These are phyloP conservation scores for Myotisia sp. DNA, from an alignment of 2,329 filamentous ascomycete species.

Conservation along the genomic window DNA sequence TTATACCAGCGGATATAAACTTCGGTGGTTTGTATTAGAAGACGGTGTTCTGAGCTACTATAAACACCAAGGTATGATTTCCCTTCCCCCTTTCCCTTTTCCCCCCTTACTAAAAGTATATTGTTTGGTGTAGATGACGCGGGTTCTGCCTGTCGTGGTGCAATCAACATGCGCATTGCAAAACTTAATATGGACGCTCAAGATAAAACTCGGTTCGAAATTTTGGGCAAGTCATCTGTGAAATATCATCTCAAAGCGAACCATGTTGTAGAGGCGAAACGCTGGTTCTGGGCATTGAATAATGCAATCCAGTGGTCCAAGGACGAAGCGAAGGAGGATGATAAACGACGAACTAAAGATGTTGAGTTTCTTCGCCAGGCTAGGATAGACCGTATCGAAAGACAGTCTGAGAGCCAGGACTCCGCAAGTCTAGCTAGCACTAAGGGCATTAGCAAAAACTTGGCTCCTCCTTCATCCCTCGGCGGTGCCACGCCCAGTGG, in stretches of 20 bases:
- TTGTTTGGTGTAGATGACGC: slow-evolving; percentile 60
- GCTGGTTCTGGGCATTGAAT: slow-evolving; percentile 98
- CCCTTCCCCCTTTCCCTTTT: neutral
- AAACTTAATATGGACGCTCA: slow-evolving; percentile 89
- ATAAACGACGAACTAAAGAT: slow-evolving; percentile 57
- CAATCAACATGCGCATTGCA: slow-evolving; percentile 97
- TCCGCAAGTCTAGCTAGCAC: slow-evolving; percentile 17
- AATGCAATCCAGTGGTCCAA: slow-evolving; percentile 98
- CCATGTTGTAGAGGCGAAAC: slow-evolving; percentile 92
- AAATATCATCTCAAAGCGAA: slow-evolving; percentile 98
- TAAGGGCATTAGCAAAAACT: slow-evolving; percentile 24
- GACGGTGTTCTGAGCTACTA: slow-evolving; percentile 97
- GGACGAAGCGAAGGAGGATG: slow-evolving; percentile 86
- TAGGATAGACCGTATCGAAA: slow-evolving; percentile 56
- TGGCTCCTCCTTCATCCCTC: slow-evolving; percentile 22
- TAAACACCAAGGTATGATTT: slow-evolving; percentile 70
- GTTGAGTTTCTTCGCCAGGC: slow-evolving; percentile 65
- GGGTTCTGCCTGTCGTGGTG: slow-evolving; percentile 86
- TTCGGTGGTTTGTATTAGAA: slow-evolving; percentile 95
- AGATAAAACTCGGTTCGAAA: slow-evolving; percentile 95
- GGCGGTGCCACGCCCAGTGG: slow-evolving; percentile 24
- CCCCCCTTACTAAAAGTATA: neutral
- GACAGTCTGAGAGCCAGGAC: slow-evolving; percentile 36
- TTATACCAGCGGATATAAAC: slow-evolving; percentile 90
- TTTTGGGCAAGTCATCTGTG: slow-evolving; percentile 93